Conservation (phyloP, 345 rosid species). For the Hevea brasiliensis region DNA sequence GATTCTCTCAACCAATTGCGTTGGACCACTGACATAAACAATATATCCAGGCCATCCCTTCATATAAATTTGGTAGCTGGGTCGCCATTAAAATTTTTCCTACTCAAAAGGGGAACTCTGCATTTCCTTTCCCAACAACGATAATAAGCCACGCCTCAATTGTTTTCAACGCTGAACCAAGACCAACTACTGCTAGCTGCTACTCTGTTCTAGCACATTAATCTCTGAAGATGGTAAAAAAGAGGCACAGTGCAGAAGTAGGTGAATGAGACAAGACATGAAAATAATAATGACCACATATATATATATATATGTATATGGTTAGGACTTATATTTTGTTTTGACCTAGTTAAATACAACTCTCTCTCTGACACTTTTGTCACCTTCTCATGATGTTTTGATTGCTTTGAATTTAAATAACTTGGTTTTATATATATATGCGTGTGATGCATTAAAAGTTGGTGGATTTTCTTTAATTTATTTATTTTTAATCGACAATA, state of each 20-base stretch:
- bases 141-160: neutral
- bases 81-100: conserved; percentile 1
- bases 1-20: neutral
- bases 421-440: too few species aligned
- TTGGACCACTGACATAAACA: conserved; percentile 4
- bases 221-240: neutral
- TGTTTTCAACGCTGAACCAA: too few species aligned
- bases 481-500: too few species aligned
- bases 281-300: too few species aligned
- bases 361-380: neutral
- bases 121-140: neutral
- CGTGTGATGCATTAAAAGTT: neutral
- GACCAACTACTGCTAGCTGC: neutral
- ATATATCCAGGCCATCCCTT: neutral
- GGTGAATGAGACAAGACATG: too few species aligned
- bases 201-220: neutral
- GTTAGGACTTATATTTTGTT: too few species aligned
- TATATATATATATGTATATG: too few species aligned
- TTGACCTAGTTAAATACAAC: neutral
- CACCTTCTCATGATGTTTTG: neutral
- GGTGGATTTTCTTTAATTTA: neutral
- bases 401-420: neutral
- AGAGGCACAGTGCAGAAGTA: too few species aligned
- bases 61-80: neutral
- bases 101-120: neutral